Base-by-base conservation (phyloP, 2,329 filamentous ascomycete species). In the Ustulina deusta region DNA sequence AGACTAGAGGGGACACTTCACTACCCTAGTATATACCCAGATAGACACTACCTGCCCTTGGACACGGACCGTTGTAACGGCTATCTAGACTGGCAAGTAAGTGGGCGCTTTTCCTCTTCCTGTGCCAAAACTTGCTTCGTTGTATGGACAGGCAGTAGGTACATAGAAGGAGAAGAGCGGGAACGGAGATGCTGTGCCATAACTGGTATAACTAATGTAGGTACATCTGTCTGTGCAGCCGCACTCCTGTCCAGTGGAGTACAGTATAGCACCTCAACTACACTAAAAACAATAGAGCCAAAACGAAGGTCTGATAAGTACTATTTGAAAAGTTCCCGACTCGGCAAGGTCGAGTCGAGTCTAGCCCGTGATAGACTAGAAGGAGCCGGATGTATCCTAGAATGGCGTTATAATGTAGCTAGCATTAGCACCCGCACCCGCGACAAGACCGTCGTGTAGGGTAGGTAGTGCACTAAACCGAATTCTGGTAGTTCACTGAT, bases 391-490 rank as follows among this genome's bases (percentile, higher is more conserved):
- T 52, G 34, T 52, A n/a, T n/a, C n/a, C n/a, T n/a, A 34, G 49
- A 32, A 52, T 34, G 48, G 48, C 25, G 32, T 51, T 51, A 32
- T 32, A 51, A 15, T 51, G 25, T 27, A 29, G 25, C 48, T 51
- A 32, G 65, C 51, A 64, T 57, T 61, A 64, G 65, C 52, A 61
- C 48, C 65, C 59, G 54, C 65, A 54, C n/a, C n/a, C n/a, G n/a
- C n/a, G n/a, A n/a, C n/a, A n/a, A n/a, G n/a, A n/a, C n/a, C n/a
- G n/a, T n/a, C n/a, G n/a, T n/a, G n/a, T n/a, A n/a, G n/a, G n/a
- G n/a, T n/a, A n/a, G n/a, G n/a, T n/a, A 48, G 17, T 1, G 44
- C 22, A 29, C 56, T 65, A 61, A 54, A 34, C 59, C 59, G 6
- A 13, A 55, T 59, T 42, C 29, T 6, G 34, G 22, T 46, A 59